phyloP scores from a whole-genome alignment of 1,284 basidiomycete species.

The Exobasidium cylindrosporum region DNA sequence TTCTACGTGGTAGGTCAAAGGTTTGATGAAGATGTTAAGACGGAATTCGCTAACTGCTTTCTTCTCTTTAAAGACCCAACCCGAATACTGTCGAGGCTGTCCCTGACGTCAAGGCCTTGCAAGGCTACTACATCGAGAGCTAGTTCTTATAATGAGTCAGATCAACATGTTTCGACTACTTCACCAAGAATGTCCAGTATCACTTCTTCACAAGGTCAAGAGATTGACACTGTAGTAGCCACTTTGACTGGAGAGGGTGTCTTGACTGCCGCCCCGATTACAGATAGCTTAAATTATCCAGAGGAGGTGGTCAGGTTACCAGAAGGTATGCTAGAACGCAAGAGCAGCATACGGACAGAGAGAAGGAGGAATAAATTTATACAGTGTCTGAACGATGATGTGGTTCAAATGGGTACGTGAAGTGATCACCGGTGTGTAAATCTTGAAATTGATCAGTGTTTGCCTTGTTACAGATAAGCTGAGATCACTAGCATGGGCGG shows the following conservation, averaged over 20 bases:
- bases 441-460: too few relatives aligned
- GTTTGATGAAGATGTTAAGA: not conserved
- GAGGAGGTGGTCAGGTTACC: not conserved
- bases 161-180: not conserved
- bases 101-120: not conserved
- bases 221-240: not conserved
- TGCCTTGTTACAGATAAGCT: constrained; percentile 65
- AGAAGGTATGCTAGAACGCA: not conserved
- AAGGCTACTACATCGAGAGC: not conserved
- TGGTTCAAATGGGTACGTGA: constrained; percentile 51
- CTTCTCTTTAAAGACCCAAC: constrained; percentile 1
- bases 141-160: not conserved
- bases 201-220: not conserved
- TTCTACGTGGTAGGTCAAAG: not conserved
- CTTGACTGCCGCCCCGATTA: not conserved
- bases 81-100: not conserved
- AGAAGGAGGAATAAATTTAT: constrained; percentile 6
- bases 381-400: constrained; percentile 2
- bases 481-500: constrained; percentile 89
- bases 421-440: too few relatives aligned
- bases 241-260: not conserved
- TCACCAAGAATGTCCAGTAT: not conserved
- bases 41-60: not conserved
- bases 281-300: not conserved
- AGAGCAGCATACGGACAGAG: constrained; percentile 3